These are phyloP conservation scores for Citrus trifoliata DNA, from an alignment of 345 rosid species.

Conservation along the genomic window DNA sequence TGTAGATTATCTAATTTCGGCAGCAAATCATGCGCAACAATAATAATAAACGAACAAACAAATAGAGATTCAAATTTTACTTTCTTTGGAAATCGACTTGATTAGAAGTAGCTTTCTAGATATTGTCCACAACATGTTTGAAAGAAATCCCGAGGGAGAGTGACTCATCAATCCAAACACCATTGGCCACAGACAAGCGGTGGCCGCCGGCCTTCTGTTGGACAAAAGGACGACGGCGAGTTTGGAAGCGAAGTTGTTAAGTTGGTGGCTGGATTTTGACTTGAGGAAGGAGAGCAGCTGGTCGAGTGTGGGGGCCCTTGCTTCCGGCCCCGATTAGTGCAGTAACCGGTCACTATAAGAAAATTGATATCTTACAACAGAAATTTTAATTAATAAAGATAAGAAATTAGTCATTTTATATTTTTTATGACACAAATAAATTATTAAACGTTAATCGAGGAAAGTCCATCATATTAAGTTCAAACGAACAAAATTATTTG, in stretches of 20 bases:
- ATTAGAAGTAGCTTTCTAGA: slow-evolving; percentile 55
- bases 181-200: slow-evolving; percentile 48
- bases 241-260: slow-evolving; percentile 52
- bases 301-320: slow-evolving; percentile 48
- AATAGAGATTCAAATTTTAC: slow-evolving; percentile 2
- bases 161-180: slow-evolving; percentile 65
- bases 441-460: too few species aligned
- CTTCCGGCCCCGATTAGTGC: slow-evolving; percentile 35
- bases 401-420: too few species aligned
- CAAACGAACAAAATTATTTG: too few species aligned
- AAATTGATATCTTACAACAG: too few species aligned
- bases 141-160: slow-evolving; percentile 53
- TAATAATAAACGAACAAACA: too few species aligned
- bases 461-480: too few species aligned
- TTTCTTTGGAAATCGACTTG: slow-evolving; percentile 64
- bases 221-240: slow-evolving; percentile 58
- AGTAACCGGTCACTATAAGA: too few species aligned
- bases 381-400: too few species aligned
- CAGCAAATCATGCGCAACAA: too few species aligned
- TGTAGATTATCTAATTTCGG: too few species aligned
- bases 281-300: slow-evolving; percentile 76
- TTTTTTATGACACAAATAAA: too few species aligned
- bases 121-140: slow-evolving; percentile 44
- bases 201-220: slow-evolving; percentile 77
- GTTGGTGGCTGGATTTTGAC: slow-evolving; percentile 48